Conservation (phyloP, 768 basidiomycete genomes). For the Steccherinum ochraceum region DNA sequence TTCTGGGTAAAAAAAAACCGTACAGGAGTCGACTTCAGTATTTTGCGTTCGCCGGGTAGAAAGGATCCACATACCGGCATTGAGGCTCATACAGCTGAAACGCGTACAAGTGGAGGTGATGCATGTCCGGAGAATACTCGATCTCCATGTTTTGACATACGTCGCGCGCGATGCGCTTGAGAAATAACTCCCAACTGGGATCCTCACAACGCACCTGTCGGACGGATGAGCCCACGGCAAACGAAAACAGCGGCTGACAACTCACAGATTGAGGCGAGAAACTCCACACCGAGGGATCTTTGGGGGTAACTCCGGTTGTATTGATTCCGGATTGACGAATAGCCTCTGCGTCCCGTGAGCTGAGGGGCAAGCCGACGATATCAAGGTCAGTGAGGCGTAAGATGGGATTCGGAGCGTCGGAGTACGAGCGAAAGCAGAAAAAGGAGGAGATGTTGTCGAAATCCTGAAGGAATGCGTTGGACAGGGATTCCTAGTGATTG, state of each 20-base stretch:
- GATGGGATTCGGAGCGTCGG: not conserved
- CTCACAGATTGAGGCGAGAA: slow-evolving; percentile 45
- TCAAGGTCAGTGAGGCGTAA: not conserved
- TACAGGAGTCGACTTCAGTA: not conserved
- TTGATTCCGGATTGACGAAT: slow-evolving; percentile 40
- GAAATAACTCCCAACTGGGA: slow-evolving; percentile 31
- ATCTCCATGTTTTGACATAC: too few relatives aligned
- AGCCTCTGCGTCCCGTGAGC: not conserved
- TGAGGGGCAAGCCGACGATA: not conserved
- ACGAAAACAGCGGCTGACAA: too few relatives aligned
- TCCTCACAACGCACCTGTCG: too few relatives aligned
- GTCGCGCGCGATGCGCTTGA: slow-evolving; percentile 30
- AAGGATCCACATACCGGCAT: slow-evolving; percentile 40
- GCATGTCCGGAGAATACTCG: too few relatives aligned
- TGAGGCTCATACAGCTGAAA: slow-evolving; percentile 41
- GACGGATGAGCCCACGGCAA: too few relatives aligned
- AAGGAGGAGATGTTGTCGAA: too few relatives aligned
- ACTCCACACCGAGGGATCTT: slow-evolving; percentile 39
- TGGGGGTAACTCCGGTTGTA: slow-evolving; percentile 33
- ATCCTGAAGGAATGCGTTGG: too few relatives aligned
- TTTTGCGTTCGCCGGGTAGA: not conserved
- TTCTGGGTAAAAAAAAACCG: slow-evolving; percentile 29
- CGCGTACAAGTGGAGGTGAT: too few relatives aligned
- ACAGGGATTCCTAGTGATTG: too few relatives aligned
- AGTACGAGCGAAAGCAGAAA: not conserved